phyloP scores from a whole-genome alignment of 257 asterid species.

The Misopates orontium region DNA sequence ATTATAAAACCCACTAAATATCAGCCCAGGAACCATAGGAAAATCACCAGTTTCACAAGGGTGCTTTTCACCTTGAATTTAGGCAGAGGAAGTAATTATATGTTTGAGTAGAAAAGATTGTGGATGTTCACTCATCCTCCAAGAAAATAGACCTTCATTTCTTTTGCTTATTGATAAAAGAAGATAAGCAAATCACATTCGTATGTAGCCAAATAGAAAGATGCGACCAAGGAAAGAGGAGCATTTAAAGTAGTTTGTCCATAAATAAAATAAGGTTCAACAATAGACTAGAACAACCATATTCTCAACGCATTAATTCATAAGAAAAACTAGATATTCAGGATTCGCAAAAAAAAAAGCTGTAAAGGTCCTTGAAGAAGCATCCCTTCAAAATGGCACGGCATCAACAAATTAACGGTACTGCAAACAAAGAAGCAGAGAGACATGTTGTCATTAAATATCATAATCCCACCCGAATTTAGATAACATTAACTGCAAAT shows the following conservation, averaged over 20 bases:
- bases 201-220: not conserved
- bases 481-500: not conserved
- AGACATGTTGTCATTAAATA: not conserved
- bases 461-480: not conserved
- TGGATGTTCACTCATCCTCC: too few species aligned
- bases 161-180: too few species aligned
- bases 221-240: not conserved
- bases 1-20: too few species aligned
- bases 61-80: too few species aligned
- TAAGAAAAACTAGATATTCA: not conserved
- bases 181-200: too few species aligned
- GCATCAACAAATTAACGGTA: slow-evolving; percentile 37
- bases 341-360: not conserved
- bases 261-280: slow-evolving; percentile 20
- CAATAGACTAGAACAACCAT: slow-evolving; percentile 9
- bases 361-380: not conserved
- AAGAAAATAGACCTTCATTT: too few species aligned
- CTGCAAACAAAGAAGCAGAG: slow-evolving; percentile 38
- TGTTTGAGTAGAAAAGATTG: too few species aligned
- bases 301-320: slow-evolving; percentile 16
- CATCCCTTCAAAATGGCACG: not conserved
- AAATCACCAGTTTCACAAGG: too few species aligned
- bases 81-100: too few species aligned
- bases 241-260: slow-evolving; percentile 16
- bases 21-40: too few species aligned